Percentiles rank a stretch among this genome's conserved stretches.
These are phyloP conservation scores for Rhynchospora pubera DNA, from an alignment of 176 grass and related monocot species.

Conservation along the genomic window DNA sequence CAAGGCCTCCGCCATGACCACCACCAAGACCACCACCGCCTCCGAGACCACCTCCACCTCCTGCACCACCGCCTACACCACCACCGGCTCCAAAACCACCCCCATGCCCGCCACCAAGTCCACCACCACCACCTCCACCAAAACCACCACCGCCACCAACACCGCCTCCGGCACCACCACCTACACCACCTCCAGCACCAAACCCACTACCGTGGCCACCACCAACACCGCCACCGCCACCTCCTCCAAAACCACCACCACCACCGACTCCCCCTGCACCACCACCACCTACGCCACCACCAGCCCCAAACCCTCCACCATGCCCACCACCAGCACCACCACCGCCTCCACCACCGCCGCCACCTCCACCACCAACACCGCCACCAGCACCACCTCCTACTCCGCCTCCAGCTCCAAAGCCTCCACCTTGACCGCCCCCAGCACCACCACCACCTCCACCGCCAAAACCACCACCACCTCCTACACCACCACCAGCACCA, in stretches of 20 bases:
- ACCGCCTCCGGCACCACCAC: neutral
- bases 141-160: neutral
- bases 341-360: neutral
- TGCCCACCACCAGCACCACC: neutral
- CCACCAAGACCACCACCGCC: too few species aligned
- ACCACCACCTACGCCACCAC: conserved; percentile 5
- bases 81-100: neutral
- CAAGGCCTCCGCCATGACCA: too few species aligned
- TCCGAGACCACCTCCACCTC: neutral
- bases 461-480: neutral
- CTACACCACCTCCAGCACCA: neutral
- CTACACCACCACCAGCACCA: neutral
- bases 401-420: neutral
- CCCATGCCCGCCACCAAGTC: neutral
- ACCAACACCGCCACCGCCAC: neutral
- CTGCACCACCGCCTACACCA: neutral
- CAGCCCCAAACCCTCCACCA: conserved; percentile 5
- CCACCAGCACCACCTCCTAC: neutral
- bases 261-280: neutral
- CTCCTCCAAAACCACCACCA: neutral
- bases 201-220: neutral
- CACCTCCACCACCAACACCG: neutral
- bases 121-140: neutral
- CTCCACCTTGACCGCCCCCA: conserved; percentile 3
- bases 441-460: conserved; percentile 1